Evolutionary conservation across 768 basidiomycete species (phyloP).

Genomic region (Podaxis rugospora): DNA sequence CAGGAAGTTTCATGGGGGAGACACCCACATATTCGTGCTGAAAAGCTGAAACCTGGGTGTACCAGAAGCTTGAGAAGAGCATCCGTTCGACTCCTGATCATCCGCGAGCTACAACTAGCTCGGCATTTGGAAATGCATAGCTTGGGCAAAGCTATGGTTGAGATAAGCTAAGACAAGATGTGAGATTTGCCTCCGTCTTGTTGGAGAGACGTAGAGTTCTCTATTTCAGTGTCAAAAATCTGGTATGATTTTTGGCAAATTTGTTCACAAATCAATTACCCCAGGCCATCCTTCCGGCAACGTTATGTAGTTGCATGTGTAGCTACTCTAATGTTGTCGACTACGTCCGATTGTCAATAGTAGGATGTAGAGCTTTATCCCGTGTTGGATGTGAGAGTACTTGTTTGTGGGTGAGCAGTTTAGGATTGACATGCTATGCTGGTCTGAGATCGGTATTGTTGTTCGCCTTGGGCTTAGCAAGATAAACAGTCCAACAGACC

Average conservation of each 20-base stretch:
- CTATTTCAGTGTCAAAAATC: not conserved
- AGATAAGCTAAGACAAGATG: not conserved
- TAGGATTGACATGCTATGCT: no score
- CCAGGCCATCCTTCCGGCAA: constrained; percentile 11
- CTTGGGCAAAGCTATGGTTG: not conserved
- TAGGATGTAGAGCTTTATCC: constrained; percentile 9
- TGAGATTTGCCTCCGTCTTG: not conserved
- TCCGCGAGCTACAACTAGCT: not conserved
- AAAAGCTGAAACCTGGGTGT: not conserved
- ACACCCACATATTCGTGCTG: not conserved
- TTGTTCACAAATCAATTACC: constrained; percentile 11
- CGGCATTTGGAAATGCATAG: not conserved
- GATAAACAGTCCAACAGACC: no score
- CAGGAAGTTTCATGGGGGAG: not conserved
- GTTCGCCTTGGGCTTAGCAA: no score
- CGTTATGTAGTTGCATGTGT: not conserved
- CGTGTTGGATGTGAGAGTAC: not conserved
- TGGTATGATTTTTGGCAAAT: not conserved
- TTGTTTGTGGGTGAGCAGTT: not conserved
- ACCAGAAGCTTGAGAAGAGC: not conserved
- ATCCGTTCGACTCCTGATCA: not conserved
- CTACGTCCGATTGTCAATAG: constrained; percentile 12
- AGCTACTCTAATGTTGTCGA: constrained; percentile 9
- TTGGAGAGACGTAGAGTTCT: not conserved
- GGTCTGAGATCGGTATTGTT: no score